Evolutionary conservation across 2,329 filamentous ascomycete genomes (phyloP), one percentile per base, ranked within the genome.

Genomic region (Botrytis cinerea): DNA sequence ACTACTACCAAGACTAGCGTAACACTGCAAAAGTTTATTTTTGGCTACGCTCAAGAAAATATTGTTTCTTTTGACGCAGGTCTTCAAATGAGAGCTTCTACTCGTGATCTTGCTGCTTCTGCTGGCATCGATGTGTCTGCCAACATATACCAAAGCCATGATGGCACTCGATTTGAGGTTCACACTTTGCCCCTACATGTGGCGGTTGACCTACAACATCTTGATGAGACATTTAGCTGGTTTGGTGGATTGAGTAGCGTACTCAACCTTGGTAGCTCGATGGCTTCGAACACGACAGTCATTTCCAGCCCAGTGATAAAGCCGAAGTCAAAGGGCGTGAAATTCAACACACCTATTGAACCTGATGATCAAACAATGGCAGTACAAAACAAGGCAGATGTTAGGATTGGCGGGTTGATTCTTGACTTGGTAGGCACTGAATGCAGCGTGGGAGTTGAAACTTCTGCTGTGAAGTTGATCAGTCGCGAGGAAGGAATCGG

Each of bases 181-280:
- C 88, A 90, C 70, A 97, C 94, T 0, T 85, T 97, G 16, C 94
- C 95, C 9, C 82, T 98, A 2, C 89, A 91, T 74, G 81, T 97
- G 16, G 88, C 90, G 73, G 83, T 98, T 59, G 93, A 98, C 80
- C 84, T 98, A 25, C 91, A 92, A 76, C 88, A 89, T 72, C 84
- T 98, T 35, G 96, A 98, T 78, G 94, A 97, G 78, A 93, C 93
- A 0, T 90, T 98, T 74, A 89, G 90, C 73, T 94, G 93, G 86
- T 95, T 98, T 82, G 96, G 96, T 51, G 96, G 96, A 0, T 85
- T 99, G 61, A 97, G 95, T 81, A 94, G 94, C 76, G 92, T 99
- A 70, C 84, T 99, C 61, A 97, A 96, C 78, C 88, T 98, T 81
- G 93, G 94, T 75, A 92, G 89, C 74, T 97, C 95, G 0, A 92